Conservation (phyloP, 139 green algal species). For the Coelastrella sp. region DNA sequence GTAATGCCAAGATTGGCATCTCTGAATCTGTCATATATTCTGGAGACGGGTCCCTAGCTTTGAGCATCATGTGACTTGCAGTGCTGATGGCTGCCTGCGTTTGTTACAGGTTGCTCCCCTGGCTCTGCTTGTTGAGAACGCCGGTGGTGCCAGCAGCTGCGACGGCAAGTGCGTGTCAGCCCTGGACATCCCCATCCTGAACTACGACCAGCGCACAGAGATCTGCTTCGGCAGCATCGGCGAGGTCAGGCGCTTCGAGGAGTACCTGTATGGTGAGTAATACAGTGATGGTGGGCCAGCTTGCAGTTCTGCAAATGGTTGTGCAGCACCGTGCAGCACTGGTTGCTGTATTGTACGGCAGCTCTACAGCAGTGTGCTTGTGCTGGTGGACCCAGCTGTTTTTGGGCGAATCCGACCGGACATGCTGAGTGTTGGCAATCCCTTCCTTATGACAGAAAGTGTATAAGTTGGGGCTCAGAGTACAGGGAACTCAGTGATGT, state of each 20-base stretch:
- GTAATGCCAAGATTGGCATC: no score
- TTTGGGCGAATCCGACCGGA: no score
- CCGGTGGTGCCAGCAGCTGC: constrained; percentile 82
- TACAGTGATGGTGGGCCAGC: no score
- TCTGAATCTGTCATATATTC: no score
- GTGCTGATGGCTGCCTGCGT: neutral
- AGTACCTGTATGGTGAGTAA: constrained; percentile 86
- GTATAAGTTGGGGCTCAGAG: no score
- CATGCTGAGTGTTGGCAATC: no score
- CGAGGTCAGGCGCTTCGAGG: constrained; percentile 92
- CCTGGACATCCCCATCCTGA: constrained; percentile 85
- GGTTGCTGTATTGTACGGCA: neutral
- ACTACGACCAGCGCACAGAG: constrained; percentile 92
- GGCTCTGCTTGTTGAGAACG: constrained; percentile 86
- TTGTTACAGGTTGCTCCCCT: constrained; percentile 90
- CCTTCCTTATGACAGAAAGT: no score
- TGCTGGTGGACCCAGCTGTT: no score
- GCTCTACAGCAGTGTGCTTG: neutral
- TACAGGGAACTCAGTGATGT: no score
- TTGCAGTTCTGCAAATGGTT: no score
- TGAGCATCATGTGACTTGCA: neutral
- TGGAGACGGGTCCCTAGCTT: no score
- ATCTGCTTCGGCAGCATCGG: constrained; percentile 91
- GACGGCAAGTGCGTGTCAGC: constrained; percentile 85
- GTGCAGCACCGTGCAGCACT: no score